Evolutionary conservation across 2,329 filamentous ascomycete species (phyloP).

Genomic region (Colletotrichum higginsianum): DNA sequence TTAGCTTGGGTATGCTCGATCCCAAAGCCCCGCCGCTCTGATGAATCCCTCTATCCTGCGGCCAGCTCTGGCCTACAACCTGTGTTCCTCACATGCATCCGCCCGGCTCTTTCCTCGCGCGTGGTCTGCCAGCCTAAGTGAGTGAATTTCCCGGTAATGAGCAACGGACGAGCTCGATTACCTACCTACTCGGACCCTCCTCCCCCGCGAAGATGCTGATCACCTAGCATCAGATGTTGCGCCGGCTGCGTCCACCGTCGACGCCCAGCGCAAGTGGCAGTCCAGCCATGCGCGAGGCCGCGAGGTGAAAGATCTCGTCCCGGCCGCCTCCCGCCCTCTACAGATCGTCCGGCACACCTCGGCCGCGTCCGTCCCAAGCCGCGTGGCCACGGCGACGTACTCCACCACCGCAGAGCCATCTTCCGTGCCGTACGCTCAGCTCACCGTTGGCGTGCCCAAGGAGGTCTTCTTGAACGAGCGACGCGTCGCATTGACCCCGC

Average conservation of each 20-base stretch:
- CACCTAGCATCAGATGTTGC: constrained; percentile 19
- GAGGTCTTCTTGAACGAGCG: constrained; percentile 86
- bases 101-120: constrained; percentile 31
- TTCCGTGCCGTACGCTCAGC: constrained; percentile 76
- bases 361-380: constrained; percentile 46
- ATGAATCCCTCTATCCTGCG: constrained; percentile 36
- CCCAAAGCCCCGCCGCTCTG: constrained; percentile 36
- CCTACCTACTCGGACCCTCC: background rate
- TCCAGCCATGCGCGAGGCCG: constrained; percentile 57
- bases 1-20: constrained; percentile 23
- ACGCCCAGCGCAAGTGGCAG: constrained; percentile 48
- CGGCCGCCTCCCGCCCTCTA: constrained; percentile 51
- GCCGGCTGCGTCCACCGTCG: constrained; percentile 8
- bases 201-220: constrained; percentile 14
- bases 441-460: constrained; percentile 84
- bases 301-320: constrained; percentile 49
- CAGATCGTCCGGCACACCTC: constrained; percentile 55
- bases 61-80: constrained; percentile 36
- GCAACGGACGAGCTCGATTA: constrained; percentile 11
- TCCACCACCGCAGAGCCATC: constrained; percentile 59
- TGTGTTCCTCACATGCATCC: constrained; percentile 32
- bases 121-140: constrained; percentile 27
- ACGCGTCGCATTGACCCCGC: constrained; percentile 87
- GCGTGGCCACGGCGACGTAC: constrained; percentile 49
- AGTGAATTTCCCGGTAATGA: constrained; percentile 7